Evolutionary conservation across 164 flowering plant species (phyloP), one percentile per base, ranked within the genome.

Genomic region (Chimonanthus salicifolius): DNA sequence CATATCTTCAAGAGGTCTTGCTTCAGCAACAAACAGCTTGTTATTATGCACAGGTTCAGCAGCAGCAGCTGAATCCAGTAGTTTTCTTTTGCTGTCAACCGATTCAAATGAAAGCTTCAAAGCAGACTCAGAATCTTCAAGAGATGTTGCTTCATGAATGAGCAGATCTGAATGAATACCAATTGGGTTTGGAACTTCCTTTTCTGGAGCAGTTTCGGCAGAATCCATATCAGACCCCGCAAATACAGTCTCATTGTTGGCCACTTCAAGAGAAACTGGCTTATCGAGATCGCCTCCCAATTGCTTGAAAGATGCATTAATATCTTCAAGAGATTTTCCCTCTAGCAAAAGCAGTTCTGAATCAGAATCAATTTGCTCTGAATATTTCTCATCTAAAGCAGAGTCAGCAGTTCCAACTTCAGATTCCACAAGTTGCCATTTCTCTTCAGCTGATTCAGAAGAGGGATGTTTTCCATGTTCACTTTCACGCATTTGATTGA

Each of bases 91-190:
- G 33, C 33, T 33, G 16, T 54, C 60, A 13, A 21, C 44, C 44
- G 18, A 18, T 63, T 18, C 66, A 63, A 18, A 16, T 16, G 66
- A 63, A 21, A 63, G 71, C 81, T 78, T 70, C 49, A 72, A 21
- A 67, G 69, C 74, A 20, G 11, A 47, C 54, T 74, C 69, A 10
- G 72, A 62, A 54, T 76, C 84, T 67, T 76, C 85, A 67, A 73
- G n/a, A 64, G 83, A 78, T 75, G 74, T 77, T 69, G 62, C 84
- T 73, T 83, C 86, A 69, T 69, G 77, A 50, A 75, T 70, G 21
- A 68, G 77, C 58, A 66, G 54, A 18, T 79, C 64, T 66, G 82
- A 50, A 47, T 63, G 50, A 20, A 10, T 43, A 58, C 71, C 66
- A 50, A 77, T 58, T 18, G 68, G 76, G 5, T 54, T 3, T 9